These are phyloP conservation scores for Theobroma cacao DNA, from an alignment of 345 rosid species.

Conservation along the genomic window DNA sequence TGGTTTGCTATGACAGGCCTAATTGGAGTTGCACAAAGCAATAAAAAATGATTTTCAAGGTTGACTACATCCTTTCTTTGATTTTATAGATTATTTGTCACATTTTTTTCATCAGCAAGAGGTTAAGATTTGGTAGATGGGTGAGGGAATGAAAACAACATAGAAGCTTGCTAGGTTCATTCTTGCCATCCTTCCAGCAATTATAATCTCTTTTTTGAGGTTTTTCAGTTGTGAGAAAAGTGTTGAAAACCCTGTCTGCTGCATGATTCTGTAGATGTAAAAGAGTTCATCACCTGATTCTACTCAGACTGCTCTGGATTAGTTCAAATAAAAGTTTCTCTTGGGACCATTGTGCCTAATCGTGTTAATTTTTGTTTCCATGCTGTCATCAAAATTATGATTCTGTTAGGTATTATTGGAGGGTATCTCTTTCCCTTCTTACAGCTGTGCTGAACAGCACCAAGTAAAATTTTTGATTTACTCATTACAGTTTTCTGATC, in stretches of 20 bases:
- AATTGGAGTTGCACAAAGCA: neutral
- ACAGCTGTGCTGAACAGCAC: neutral
- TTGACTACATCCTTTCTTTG: neutral
- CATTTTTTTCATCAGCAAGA: neutral
- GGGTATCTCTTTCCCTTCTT: neutral
- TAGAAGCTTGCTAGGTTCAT: neutral
- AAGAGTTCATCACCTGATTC: neutral
- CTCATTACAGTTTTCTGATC: slow-evolving; percentile 11
- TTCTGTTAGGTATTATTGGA: neutral
- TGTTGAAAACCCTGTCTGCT: neutral
- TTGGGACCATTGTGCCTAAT: slow-evolving; percentile 2
- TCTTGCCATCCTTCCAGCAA: neutral
- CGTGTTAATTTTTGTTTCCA: neutral
- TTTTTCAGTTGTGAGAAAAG: neutral
- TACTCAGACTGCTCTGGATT: neutral
- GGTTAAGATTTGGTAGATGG: neutral
- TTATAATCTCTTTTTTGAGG: neutral
- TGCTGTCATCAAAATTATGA: neutral
- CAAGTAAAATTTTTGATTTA: neutral
- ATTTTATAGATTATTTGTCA: neutral
- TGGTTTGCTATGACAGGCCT: neutral
- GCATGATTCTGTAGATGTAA: neutral
- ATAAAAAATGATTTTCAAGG: neutral
- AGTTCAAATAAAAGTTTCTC: slow-evolving; percentile 1
- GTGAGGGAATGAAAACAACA: neutral